Conservation (phyloP, 352 stramenopile species). For the Phytophthora tubulina region DNA sequence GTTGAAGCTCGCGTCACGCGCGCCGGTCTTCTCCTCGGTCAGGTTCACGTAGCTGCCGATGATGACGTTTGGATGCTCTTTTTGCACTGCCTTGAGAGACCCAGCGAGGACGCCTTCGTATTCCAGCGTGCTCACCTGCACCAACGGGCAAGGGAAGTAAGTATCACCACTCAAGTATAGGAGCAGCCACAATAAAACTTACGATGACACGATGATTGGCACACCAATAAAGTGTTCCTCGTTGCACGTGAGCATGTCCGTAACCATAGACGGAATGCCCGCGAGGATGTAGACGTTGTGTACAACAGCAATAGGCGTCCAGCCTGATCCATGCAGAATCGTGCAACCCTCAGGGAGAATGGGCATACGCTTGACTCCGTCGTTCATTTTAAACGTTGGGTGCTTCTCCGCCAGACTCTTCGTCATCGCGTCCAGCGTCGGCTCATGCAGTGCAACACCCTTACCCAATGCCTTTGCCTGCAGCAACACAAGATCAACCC, state of each 20-base stretch:
- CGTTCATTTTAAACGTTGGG: conserved; percentile 57
- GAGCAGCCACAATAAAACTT: background rate
- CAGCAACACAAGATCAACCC: background rate
- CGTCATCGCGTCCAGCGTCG: conserved; percentile 62
- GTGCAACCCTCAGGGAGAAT: conserved; percentile 65
- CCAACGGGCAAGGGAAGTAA: background rate
- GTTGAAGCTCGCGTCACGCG: conserved; percentile 65
- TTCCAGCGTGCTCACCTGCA: conserved; percentile 67
- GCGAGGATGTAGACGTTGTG: conserved; percentile 86
- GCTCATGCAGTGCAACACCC: conserved; percentile 70
- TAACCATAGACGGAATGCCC: conserved; percentile 77
- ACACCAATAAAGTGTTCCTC: conserved; percentile 80
- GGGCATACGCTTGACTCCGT: conserved; percentile 76
- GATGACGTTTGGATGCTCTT: conserved; percentile 62
- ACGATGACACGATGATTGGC: conserved; percentile 52
- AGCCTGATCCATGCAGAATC: conserved; percentile 52
- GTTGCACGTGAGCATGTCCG: conserved; percentile 81
- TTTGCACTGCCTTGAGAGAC: conserved; percentile 63
- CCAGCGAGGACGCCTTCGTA: conserved; percentile 71
- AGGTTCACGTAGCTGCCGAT: conserved; percentile 88
- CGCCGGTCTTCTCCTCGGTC: conserved; percentile 56
- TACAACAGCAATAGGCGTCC: conserved; percentile 76
- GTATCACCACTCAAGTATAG: background rate
- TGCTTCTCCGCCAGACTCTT: conserved; percentile 61
- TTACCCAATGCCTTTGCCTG: conserved; percentile 75